These are phyloP conservation scores for Crithidia acanthocephali DNA, from an alignment of 208 protist species.

Conservation along the genomic window DNA sequence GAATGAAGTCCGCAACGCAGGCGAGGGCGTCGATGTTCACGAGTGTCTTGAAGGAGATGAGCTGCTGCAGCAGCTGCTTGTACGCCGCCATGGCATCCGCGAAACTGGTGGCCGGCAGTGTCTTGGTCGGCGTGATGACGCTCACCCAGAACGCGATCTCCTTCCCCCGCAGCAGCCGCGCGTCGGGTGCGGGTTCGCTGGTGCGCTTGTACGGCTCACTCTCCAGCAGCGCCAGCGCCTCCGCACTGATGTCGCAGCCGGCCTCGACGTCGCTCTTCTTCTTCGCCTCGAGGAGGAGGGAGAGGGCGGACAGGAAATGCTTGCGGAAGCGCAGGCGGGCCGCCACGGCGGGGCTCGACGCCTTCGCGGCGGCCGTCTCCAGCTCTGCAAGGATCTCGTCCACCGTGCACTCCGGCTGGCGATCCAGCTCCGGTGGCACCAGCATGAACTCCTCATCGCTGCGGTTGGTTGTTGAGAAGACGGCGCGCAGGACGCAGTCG, in stretches of 20 bases:
- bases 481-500: conserved; percentile 59
- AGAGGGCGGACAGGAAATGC: conserved; percentile 57
- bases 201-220: conserved; percentile 44
- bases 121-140: conserved; percentile 64
- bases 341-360: conserved; percentile 44
- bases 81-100: conserved; percentile 59
- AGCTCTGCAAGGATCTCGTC: conserved; percentile 71
- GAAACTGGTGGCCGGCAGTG: conserved; percentile 46
- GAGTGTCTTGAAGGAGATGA: conserved; percentile 62
- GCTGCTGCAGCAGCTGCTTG: conserved; percentile 58
- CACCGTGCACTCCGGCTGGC: conserved; percentile 48
- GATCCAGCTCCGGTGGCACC: conserved; percentile 61
- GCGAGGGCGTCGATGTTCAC: conserved; percentile 50
- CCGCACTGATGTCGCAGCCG: conserved; percentile 52
- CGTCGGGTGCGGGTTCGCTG: conserved; percentile 56
- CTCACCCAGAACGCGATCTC: conserved; percentile 78
- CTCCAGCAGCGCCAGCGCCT: conserved; percentile 50
- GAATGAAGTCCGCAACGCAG: conserved; percentile 67
- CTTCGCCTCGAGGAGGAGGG: conserved; percentile 52
- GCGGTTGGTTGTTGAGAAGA: conserved; percentile 74
- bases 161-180: conserved; percentile 49
- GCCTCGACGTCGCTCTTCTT: conserved; percentile 55
- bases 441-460: conserved; percentile 87
- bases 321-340: conserved; percentile 74
- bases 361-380: conserved; percentile 49